Conservation (phyloP, 371 early-diverging fungal species). For the Mortierella sp. region DNA sequence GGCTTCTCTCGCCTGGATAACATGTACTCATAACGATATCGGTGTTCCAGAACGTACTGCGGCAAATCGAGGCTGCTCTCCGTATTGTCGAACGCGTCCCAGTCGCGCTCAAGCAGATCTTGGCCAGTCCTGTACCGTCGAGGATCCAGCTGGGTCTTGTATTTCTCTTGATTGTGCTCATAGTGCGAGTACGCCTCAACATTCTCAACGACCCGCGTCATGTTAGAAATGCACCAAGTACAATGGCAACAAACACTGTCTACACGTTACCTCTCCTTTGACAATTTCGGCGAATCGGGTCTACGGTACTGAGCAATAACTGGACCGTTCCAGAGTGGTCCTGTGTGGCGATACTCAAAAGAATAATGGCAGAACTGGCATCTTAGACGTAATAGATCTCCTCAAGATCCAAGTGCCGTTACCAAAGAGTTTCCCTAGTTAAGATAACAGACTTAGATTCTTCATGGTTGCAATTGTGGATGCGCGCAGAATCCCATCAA, state of each 20-base stretch:
- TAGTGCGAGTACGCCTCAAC: slow-evolving; percentile 14
- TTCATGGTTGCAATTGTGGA: slow-evolving; percentile 10
- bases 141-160: slow-evolving; percentile 15
- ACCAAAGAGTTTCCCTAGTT: background rate
- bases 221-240: slow-evolving; percentile 19
- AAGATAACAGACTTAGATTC: background rate
- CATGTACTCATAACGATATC: slow-evolving; percentile 13
- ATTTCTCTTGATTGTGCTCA: slow-evolving; percentile 11
- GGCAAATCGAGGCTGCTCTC: slow-evolving; percentile 17
- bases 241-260: slow-evolving; percentile 19
- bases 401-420: background rate
- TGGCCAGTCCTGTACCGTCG: slow-evolving; percentile 10
- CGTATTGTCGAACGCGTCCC: slow-evolving; percentile 5
- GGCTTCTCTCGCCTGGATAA: slow-evolving; percentile 5
- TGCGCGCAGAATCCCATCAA: slow-evolving; percentile 27
- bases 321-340: slow-evolving; percentile 16
- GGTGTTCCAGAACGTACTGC: slow-evolving; percentile 6
- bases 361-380: slow-evolving; percentile 31
- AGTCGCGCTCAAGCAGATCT: slow-evolving; percentile 22
- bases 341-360: slow-evolving; percentile 19
- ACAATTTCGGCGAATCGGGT: slow-evolving; percentile 1
- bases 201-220: slow-evolving; percentile 10
- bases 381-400: slow-evolving; percentile 16
- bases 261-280: background rate
- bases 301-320: slow-evolving; percentile 15